A percentile compares a stretch with the other conserved stretches of the same genome.
These are phyloP conservation scores for Quercus bicolor DNA, from an alignment of 306 rosid species.

Conservation along the genomic window DNA sequence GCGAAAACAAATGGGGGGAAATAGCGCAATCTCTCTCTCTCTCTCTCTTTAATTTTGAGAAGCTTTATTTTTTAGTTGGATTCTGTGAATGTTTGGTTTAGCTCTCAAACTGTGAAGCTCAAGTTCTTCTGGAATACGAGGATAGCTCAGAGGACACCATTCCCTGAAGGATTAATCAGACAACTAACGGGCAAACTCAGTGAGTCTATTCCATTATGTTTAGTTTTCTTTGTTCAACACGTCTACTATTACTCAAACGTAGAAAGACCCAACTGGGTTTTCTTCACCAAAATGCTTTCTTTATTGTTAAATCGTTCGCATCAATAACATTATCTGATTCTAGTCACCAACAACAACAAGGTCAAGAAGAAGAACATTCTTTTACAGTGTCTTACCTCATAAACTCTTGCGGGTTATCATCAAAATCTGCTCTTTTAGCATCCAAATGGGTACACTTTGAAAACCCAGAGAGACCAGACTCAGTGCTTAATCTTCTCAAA, in stretches of 20 bases:
- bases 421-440: conserved; percentile 16
- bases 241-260: not conserved
- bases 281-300: not conserved
- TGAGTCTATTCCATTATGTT: not conserved
- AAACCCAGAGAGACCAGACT: conserved; percentile 18
- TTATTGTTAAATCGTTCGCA: not conserved
- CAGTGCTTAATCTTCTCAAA: conserved; percentile 23
- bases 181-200: not conserved
- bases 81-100: no score
- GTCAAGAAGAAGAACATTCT: not conserved
- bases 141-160: no score
- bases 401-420: conserved; percentile 28
- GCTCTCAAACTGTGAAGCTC: no score
- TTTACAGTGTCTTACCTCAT: conserved; percentile 29
- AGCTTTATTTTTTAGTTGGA: no score
- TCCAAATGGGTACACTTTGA: conserved; percentile 19
- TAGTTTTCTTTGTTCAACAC: not conserved
- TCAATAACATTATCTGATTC: not conserved
- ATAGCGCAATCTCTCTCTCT: no score
- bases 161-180: not conserved
- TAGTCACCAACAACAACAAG: not conserved
- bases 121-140: no score
- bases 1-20: no score
- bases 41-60: no score
- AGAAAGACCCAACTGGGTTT: not conserved